These are phyloP conservation scores for Saccharum spontaneum DNA, from an alignment of 176 grass and related monocot genomes.

Conservation along the genomic window DNA sequence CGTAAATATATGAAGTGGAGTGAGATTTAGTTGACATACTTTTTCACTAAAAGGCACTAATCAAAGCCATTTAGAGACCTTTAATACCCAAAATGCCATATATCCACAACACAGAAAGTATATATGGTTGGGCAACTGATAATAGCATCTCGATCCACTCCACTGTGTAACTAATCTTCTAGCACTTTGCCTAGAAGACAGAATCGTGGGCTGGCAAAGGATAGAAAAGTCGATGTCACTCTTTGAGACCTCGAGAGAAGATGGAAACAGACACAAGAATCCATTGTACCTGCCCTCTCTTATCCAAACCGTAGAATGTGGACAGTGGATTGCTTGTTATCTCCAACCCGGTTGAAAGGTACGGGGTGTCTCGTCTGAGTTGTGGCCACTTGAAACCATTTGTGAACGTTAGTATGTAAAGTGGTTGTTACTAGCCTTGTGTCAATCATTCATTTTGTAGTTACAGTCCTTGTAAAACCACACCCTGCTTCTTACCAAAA, in stretches of 20 bases:
- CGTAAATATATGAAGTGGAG: too few relatives aligned
- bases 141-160: neutral
- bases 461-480: neutral
- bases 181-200: neutral
- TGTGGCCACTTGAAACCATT: neutral
- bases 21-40: too few relatives aligned
- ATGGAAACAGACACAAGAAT: neutral
- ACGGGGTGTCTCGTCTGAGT: neutral
- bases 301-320: constrained; percentile 31
- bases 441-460: neutral
- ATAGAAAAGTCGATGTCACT: constrained; percentile 32
- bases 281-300: constrained; percentile 24
- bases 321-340: constrained; percentile 8
- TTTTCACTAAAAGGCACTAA: neutral
- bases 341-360: neutral
- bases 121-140: constrained; percentile 1
- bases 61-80: neutral
- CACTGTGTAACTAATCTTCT: constrained; percentile 8
- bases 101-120: neutral
- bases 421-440: neutral
- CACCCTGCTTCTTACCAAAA: neutral
- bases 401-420: neutral
- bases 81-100: neutral
- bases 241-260: neutral
- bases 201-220: constrained; percentile 11